Percentiles rank a stretch among this genome's conserved stretches.
Conservation (phyloP, 495 filamentous ascomycete genomes). For the Penicillium coffeae region DNA sequence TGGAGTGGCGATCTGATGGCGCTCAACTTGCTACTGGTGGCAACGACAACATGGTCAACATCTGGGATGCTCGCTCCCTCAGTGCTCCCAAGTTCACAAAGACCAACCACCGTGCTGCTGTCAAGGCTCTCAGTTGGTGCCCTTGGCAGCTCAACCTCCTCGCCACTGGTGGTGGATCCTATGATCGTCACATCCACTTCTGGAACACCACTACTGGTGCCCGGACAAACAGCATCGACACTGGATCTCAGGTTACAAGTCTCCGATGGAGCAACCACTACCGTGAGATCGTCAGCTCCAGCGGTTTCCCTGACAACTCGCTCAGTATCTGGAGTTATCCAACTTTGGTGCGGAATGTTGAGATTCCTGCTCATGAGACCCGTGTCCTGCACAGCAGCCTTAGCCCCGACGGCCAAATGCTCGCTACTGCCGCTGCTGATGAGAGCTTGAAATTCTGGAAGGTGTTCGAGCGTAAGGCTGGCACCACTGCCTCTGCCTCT, state of each 20-base stretch:
- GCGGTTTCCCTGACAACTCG: conserved; percentile 97
- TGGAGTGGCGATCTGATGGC: conserved; percentile 95
- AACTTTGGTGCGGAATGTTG: conserved; percentile 89
- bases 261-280: conserved; percentile 94
- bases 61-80: conserved; percentile 95
- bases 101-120: conserved; percentile 97
- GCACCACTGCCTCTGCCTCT: conserved; percentile 52
- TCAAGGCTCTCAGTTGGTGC: conserved; percentile 98
- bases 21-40: conserved; percentile 94
- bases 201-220: conserved; percentile 99
- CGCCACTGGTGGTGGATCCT: conserved; percentile 92
- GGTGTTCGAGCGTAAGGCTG: conserved; percentile 96
- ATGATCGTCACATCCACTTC: conserved; percentile 98
- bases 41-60: conserved; percentile 97
- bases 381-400: conserved; percentile 91
- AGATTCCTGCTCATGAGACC: conserved; percentile 99
- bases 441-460: conserved; percentile 99
- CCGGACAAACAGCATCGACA: conserved; percentile 97
- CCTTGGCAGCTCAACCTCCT: conserved; percentile 97
- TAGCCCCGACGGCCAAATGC: conserved; percentile 94
- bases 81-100: conserved; percentile 96
- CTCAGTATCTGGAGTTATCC: conserved; percentile 99
- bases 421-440: conserved; percentile 92
- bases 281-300: conserved; percentile 95
- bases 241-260: conserved; percentile 92